A percentile compares a stretch with the other conserved stretches of the same genome.
Evolutionary conservation across 305 asterid genomes (phyloP).

Genomic region (Solanum hybrid): DNA sequence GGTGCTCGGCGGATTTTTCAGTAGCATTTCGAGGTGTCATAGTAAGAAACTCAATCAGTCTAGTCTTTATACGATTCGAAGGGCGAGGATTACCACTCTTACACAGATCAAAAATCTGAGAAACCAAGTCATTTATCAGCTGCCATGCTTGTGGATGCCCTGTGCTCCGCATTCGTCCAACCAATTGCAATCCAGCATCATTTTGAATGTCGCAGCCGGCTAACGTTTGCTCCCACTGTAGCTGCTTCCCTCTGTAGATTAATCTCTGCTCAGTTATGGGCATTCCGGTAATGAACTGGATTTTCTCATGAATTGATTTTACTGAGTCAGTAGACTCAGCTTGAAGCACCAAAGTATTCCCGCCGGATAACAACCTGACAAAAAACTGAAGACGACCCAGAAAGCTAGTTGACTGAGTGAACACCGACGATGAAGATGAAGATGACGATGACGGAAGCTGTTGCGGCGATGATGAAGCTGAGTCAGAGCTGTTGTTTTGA

Average conservation of each 20-base stretch:
- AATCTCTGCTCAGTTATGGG: constrained; percentile 58
- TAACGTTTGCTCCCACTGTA: constrained; percentile 62
- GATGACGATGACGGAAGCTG: neutral
- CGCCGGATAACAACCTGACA: constrained; percentile 54
- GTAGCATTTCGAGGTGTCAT: constrained; percentile 22
- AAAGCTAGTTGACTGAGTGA: neutral
- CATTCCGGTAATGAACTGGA: constrained; percentile 42
- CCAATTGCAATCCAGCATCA: constrained; percentile 52
- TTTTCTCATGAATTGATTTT: constrained; percentile 41
- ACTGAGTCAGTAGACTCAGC: constrained; percentile 53
- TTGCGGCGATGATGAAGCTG: neutral
- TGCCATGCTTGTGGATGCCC: constrained; percentile 72
- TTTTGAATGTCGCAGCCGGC: constrained; percentile 38
- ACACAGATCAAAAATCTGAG: constrained; percentile 25
- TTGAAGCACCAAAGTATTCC: constrained; percentile 42
- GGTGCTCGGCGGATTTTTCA: constrained; percentile 30
- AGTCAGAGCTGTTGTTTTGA: neutral
- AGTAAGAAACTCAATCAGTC: constrained; percentile 36
- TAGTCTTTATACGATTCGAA: constrained; percentile 9
- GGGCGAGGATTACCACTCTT: constrained; percentile 17
- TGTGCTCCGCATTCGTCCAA: constrained; percentile 72
- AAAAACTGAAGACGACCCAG: constrained; percentile 54
- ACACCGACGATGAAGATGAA: neutral
- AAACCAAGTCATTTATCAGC: constrained; percentile 45
- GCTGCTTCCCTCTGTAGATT: constrained; percentile 65